Base-by-base conservation (phyloP, 2,329 filamentous ascomycete genomes). In the Colletotrichum sp. region DNA sequence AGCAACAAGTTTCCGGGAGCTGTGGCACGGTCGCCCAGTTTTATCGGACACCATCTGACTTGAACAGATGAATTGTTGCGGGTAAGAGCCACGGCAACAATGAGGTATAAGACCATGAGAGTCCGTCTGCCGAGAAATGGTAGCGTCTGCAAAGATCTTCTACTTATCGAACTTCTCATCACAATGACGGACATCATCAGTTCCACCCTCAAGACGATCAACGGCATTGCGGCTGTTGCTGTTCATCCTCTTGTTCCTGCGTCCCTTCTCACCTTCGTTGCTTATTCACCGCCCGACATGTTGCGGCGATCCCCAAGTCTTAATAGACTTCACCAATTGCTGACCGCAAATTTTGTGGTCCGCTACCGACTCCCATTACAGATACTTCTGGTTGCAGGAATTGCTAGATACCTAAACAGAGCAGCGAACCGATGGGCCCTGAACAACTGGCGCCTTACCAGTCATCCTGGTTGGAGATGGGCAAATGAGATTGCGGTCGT, bases 401-500 rank as follows among this genome's bases (percentile, higher is more conserved):
- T 59, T 18, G 55, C 55, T n/a, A 59, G 55, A 18, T 59, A 59
- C 26, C 55, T 59, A 16, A 61, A 61, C 59, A 30, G 28, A 61
- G 28, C 18, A n/a, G 26, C 26, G 28, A 61, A 61, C 18, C 28
- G 26, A n/a, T 32, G 59, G 26, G 59, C 59, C 6, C 8, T 32
- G 26, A 61, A 61, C 18, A 61, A 61, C 28, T 61, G 59, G 59
- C 26, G 28, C 8, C 26, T 61, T 18, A 30, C 18, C 18, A 26
- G 16, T n/a, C 59, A 32, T 21, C 18, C 26, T 30, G 28, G 28
- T 16, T 82, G 84, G 84, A 77, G 84, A 61, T 87, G 86, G 85
- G 77, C 80, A 4, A 79, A 81, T 6, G 86, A 88, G 70, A 79
- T 88, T 3, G 86, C 86, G 2, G 82, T 87, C 12, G 83, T 88